Conservation (phyloP, 1,284 basidiomycete genomes). For the Trichosporon sp. region DNA sequence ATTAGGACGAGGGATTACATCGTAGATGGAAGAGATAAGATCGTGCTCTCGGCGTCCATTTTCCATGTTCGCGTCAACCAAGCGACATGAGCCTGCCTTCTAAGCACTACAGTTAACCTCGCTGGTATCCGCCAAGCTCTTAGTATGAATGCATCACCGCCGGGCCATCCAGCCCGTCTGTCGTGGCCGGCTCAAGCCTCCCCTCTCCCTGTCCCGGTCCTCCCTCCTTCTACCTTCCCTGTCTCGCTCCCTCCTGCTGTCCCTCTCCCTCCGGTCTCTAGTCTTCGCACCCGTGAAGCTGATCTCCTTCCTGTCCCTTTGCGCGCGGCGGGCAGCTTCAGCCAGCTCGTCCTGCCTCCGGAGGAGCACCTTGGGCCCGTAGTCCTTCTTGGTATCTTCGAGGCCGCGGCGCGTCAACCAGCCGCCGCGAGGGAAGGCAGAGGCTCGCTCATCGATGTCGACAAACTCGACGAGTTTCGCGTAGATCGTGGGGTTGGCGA, state of each 20-base stretch:
- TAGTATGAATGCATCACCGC: neutral
- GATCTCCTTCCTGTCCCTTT: slow-evolving; percentile 63
- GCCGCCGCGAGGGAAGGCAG: slow-evolving; percentile 69
- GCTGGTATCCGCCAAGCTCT: no score
- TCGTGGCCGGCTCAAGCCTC: neutral
- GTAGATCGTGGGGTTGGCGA: slow-evolving; percentile 93
- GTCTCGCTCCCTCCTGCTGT: slow-evolving; percentile 26
- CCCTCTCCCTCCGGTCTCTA: slow-evolving; percentile 26
- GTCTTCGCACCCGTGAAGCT: slow-evolving; percentile 59
- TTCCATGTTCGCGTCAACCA: no score
- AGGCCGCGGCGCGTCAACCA: slow-evolving; percentile 47
- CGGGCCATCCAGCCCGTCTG: slow-evolving; percentile 12
- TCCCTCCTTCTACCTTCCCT: slow-evolving; percentile 28
- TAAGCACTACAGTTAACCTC: no score
- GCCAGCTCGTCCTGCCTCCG: slow-evolving; percentile 64
- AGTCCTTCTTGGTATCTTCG: slow-evolving; percentile 33
- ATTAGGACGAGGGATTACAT: no score
- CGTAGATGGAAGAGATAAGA: no score
- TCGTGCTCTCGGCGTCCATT: no score
- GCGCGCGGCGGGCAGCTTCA: slow-evolving; percentile 62
- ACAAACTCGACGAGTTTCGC: slow-evolving; percentile 86
- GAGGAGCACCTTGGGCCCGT: slow-evolving; percentile 48
- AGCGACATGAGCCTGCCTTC: no score
- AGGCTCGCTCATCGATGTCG: slow-evolving; percentile 79
- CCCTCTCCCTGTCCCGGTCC: slow-evolving; percentile 28